Evolutionary conservation across 768 basidiomycete species (phyloP), one percentile per base, ranked within the genome.

Genomic region (Lyophyllum atratum): DNA sequence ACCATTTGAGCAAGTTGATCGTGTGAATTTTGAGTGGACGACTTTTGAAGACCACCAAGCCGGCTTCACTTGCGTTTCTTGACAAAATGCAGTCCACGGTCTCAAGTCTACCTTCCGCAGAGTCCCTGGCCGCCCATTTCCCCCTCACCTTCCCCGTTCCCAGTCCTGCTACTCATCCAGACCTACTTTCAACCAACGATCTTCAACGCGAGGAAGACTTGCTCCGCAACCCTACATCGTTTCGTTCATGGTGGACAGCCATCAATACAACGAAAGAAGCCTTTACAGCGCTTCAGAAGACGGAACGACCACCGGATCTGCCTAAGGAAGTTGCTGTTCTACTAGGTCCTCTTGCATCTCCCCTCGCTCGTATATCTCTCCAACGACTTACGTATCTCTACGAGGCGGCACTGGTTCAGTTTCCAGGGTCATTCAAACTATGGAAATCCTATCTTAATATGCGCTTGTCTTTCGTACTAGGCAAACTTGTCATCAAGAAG

Each of bases 121-220:
- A 85, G 64, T 74, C 76, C 50, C 66, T 83, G 43, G 69, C 75
- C 49, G 77, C 80, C 12, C 70, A 80, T 45, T 95, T 98, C 67
- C 95, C 96, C 2, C 75, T 99, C 60, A 92, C 95, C 4, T 80
- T 83, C 52, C 96, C 96, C 17, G 74, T 89, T 51, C 96, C 96
- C 14, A 89, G 83, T 2, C 94, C 94, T 6, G 75, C 81, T 43
- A 90, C 89, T 0, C 85, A 95, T 66, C 82, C 91, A 8, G 77
- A 87, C 58, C 80, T 98, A 56, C 79, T 98, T 63, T 76, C 85
- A 7, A 73, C 84, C 39, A 80, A 84, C 51, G 94, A 98, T 71
- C 70, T 97, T 29, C 82, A 89, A 62, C 87, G 93, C 46, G 96
- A 97, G 76, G 96, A 98, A 72, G 95, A 98, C 74, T 83, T 98